phyloP scores from a whole-genome alignment of 1,139 yeast genomes.

The Yamadazyma blattariae region DNA sequence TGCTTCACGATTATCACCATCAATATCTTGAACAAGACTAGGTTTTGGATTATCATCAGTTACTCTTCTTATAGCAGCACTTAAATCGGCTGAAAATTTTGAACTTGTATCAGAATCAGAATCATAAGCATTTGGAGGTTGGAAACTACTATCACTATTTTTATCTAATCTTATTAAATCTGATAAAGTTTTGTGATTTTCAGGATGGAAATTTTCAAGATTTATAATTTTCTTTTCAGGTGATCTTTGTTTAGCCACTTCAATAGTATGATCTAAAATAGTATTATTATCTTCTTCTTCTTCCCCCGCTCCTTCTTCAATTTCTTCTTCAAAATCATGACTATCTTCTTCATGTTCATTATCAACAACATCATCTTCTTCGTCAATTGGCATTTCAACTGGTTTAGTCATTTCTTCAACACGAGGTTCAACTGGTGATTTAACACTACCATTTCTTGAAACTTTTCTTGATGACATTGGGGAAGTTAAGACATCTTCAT shows the following conservation, averaged over 20 bases:
- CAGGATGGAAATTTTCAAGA: background rate
- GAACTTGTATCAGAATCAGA: conserved; percentile 13
- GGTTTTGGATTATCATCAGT: conserved; percentile 6
- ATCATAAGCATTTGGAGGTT: conserved; percentile 9
- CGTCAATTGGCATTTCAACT: background rate
- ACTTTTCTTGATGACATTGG: conserved; percentile 3
- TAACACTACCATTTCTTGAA: conserved; percentile 1
- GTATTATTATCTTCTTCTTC: conserved; percentile 1
- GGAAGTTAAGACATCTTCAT: conserved; percentile 6
- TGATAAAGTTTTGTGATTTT: conserved; percentile 8
- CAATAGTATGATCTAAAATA: background rate
- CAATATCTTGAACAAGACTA: conserved; percentile 1
- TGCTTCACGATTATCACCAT: background rate
- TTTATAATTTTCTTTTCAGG: background rate
- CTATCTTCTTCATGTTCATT: background rate
- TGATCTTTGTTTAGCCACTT: background rate
- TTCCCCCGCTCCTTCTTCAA: background rate
- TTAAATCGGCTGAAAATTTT: conserved; percentile 15
- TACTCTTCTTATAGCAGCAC: conserved; percentile 14
- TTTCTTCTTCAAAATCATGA: background rate
- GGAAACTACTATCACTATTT: conserved; percentile 1
- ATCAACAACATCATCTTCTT: background rate
- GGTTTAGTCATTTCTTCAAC: background rate
- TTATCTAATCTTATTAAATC: conserved; percentile 10
- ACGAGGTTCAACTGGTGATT: background rate